These are phyloP conservation scores for Quercus glauca DNA, from an alignment of 306 rosid genomes.

Conservation along the genomic window DNA sequence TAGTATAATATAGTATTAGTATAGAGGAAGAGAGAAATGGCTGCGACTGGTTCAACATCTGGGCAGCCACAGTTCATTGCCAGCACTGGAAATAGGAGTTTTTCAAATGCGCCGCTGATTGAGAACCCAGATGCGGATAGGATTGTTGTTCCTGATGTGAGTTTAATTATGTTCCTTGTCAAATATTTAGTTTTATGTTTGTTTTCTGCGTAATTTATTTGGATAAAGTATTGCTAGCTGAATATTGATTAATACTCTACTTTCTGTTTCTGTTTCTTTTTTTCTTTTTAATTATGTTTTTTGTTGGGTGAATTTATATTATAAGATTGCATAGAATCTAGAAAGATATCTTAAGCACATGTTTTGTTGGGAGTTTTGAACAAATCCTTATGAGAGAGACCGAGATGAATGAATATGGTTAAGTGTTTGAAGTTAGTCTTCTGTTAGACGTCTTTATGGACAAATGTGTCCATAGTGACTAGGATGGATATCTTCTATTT, in stretches of 20 bases:
- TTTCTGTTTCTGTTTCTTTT: background rate
- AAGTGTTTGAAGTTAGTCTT: too few species aligned
- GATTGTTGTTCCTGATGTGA: slow-evolving; percentile 92
- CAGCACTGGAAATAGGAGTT: slow-evolving; percentile 65
- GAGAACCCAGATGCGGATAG: slow-evolving; percentile 58
- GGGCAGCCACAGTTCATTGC: slow-evolving; percentile 80
- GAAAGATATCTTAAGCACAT: background rate
- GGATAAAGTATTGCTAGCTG: background rate
- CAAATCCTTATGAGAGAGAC: background rate
- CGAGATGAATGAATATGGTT: background rate
- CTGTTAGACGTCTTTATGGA: too few species aligned
- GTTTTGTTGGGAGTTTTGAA: background rate
- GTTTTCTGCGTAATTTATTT: background rate
- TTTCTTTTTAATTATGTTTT: background rate
- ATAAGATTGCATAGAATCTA: background rate
- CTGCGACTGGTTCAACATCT: slow-evolving; percentile 39
- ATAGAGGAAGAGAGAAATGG: slow-evolving; percentile 48
- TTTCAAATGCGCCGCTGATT: slow-evolving; percentile 69
- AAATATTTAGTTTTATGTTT: background rate
- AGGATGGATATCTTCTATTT: too few species aligned
- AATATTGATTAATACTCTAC: background rate
- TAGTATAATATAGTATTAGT: background rate
- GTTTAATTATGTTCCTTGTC: slow-evolving; percentile 21
- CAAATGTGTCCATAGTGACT: too few species aligned
- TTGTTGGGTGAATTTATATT: background rate